Evolutionary conservation across 495 filamentous ascomycete genomes (phyloP), one percentile per base, ranked within the genome.

Genomic region (Thermochaetoides thermophila): DNA sequence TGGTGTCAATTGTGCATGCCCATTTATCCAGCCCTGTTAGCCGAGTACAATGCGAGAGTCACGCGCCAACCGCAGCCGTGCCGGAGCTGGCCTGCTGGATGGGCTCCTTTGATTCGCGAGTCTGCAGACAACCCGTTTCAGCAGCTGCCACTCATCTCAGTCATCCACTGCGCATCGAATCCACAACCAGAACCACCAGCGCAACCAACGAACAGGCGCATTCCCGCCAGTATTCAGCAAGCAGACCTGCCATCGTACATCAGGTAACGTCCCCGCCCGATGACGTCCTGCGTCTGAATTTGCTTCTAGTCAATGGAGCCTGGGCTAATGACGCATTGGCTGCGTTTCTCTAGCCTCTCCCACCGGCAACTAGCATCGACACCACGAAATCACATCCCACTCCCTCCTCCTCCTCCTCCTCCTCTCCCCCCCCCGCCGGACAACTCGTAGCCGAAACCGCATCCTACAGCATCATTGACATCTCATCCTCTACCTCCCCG

Each of bases 111-210:
- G 33, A 27, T 29, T 33, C 34, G 39, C 31, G 33, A 24, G n/a
- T 34, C 26, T 30, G 38, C 38, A 27, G n/a, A 22, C 24, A 22
- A 18, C 27, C 24, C 34, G 39, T 37, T 41, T 41, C 29, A 36
- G 29, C 34, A 35, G 13, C 29, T 20, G 25, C 11, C 37, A 14
- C 19, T n/a, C 11, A 12, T n/a, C n/a, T n/a, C n/a, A 11, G 26
- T 31, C 27, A 16, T 31, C 28, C 17, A 30, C 32, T 17, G 17
- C 31, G 15, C 13, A 14, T 15, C 16, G 12, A 5, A 23, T 17
- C 30, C 34, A 13, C 30, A 30, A 38, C n/a, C n/a, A n/a, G n/a
- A n/a, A n/a, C n/a, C n/a, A n/a, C n/a, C n/a, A 30, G 15, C 17
- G 11, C 17, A 16, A 12, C 36, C 16, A 22, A 17, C 22, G 18